A percentile compares a stretch with the other conserved stretches of the same genome.
These are phyloP conservation scores for Ustilaginoidea virens DNA, from an alignment of 2,329 filamentous ascomycete genomes.

Conservation along the genomic window DNA sequence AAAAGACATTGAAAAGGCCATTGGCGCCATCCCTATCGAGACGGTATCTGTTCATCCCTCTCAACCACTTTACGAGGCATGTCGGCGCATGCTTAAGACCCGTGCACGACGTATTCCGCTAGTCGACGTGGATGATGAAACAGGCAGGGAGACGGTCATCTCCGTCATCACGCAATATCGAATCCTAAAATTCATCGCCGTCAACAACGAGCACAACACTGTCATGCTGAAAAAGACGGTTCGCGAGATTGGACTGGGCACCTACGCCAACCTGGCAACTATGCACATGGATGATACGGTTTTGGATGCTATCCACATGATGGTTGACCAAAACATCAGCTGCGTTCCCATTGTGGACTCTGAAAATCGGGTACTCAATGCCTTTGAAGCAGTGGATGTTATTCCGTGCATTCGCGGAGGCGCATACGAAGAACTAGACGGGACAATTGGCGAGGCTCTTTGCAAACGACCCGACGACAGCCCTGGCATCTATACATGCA, in stretches of 20 bases:
- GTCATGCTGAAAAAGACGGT: conserved; percentile 79
- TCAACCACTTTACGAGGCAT: conserved; percentile 84
- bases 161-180: conserved; percentile 97
- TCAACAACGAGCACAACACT: conserved; percentile 77
- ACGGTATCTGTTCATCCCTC: conserved; percentile 92
- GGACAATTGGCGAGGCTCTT: conserved; percentile 77
- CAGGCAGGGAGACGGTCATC: conserved; percentile 78
- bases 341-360: conserved; percentile 85
- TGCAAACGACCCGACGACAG: conserved; percentile 82
- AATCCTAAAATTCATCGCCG: conserved; percentile 95
- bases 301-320: conserved; percentile 82
- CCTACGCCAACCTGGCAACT: conserved; percentile 66
- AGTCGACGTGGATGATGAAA: conserved; percentile 89
- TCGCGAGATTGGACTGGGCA: conserved; percentile 70
- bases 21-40: conserved; percentile 81
- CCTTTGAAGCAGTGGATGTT: conserved; percentile 95
- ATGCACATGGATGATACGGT: conserved; percentile 82
- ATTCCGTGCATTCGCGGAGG: conserved; percentile 92
- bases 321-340: conserved; percentile 87
- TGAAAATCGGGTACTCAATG: conserved; percentile 67
- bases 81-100: conserved; percentile 83
- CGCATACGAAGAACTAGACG: conserved; percentile 76
- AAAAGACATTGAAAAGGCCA: conserved; percentile 83
- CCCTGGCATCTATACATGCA: conserved; percentile 92
- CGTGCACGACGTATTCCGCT: conserved; percentile 86